Conservation (phyloP, 2,329 filamentous ascomycete species). For the Beauveria sp. region DNA sequence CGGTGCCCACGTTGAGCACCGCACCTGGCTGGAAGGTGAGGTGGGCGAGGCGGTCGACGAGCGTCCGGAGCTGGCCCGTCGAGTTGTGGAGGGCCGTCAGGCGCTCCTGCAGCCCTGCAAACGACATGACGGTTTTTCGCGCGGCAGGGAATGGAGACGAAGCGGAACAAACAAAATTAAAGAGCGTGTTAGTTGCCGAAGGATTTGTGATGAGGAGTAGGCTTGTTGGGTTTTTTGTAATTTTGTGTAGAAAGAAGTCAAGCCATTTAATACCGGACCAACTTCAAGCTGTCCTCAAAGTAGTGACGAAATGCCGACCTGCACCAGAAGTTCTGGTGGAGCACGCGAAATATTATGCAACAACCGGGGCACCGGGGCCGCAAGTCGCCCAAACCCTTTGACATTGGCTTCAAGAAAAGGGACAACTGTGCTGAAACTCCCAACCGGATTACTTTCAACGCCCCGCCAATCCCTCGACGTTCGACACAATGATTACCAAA, state of each 20-base stretch:
- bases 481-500: constrained; percentile 65
- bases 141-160: neutral
- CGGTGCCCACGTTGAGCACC: constrained; percentile 36
- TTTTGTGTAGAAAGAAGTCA: neutral
- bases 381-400: too few species aligned
- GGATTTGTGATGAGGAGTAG: neutral
- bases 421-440: neutral
- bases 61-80: constrained; percentile 47
- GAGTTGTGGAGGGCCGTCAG: constrained; percentile 54
- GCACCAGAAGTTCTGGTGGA: neutral
- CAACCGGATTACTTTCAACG: too few species aligned
- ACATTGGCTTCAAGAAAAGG: neutral
- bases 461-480: neutral
- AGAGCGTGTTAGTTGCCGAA: too few species aligned
- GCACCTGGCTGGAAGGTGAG: constrained; percentile 53
- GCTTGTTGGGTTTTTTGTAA: neutral
- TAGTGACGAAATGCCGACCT: constrained; percentile 8
- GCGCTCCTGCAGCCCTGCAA: constrained; percentile 55
- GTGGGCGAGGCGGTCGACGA: constrained; percentile 52
- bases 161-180: too few species aligned
- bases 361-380: neutral
- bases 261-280: neutral
- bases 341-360: constrained; percentile 9
- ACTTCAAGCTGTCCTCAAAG: constrained; percentile 4
- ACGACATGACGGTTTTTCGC: constrained; percentile 34